Conservation (phyloP, 2,329 filamentous ascomycete genomes). For the Mycosphaerella sp. region DNA sequence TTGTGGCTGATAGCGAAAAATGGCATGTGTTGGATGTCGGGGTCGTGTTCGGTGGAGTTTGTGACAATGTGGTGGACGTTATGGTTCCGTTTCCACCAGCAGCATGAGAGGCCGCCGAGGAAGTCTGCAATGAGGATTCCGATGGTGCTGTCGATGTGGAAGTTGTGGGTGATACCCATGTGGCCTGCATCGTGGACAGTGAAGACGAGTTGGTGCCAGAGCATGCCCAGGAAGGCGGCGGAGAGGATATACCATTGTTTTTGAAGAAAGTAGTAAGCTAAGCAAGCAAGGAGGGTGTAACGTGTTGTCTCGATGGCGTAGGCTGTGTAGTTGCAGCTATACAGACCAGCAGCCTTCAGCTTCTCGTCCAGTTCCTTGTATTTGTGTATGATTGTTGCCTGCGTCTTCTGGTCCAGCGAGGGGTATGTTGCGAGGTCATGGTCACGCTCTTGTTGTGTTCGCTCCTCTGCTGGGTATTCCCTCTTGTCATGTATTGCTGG, state of each 20-base stretch:
- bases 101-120: constrained; percentile 77
- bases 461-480: constrained; percentile 54
- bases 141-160: constrained; percentile 73
- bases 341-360: constrained; percentile 69
- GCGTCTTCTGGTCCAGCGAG: constrained; percentile 63
- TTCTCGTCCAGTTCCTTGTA: constrained; percentile 72
- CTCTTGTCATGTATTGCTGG: constrained; percentile 32
- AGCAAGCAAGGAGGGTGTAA: constrained; percentile 60
- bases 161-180: constrained; percentile 94
- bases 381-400: constrained; percentile 68
- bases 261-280: constrained; percentile 49
- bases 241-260: constrained; percentile 50
- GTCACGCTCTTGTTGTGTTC: constrained; percentile 67
- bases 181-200: constrained; percentile 92
- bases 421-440: constrained; percentile 78
- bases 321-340: constrained; percentile 72
- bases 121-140: constrained; percentile 89
- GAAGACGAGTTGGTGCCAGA: constrained; percentile 96
- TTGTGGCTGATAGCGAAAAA: constrained; percentile 61
- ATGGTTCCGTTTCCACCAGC: constrained; percentile 97
- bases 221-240: constrained; percentile 66
- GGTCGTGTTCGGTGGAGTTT: constrained; percentile 90
- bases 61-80: constrained; percentile 97
- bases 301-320: constrained; percentile 70
- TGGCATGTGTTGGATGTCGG: constrained; percentile 75